phyloP scores from a whole-genome alignment of 441 rosid genomes.

The Pelargonium cotyledonis region DNA sequence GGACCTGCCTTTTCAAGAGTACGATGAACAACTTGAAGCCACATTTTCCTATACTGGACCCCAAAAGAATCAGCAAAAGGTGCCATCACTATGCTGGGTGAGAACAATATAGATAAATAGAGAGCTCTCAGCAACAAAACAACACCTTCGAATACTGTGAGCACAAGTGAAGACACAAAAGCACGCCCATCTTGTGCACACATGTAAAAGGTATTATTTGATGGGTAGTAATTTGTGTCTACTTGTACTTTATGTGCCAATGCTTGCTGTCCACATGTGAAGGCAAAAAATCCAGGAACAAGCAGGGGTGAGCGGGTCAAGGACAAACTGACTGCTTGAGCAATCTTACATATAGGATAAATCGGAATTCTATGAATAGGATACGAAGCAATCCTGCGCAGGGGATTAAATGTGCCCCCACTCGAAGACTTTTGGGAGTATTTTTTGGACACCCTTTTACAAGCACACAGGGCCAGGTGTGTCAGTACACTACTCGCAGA shows the following conservation, averaged over 20 bases:
- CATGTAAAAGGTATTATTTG: slow-evolving; percentile 48
- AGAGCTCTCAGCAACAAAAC: slow-evolving; percentile 65
- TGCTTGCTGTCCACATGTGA: slow-evolving; percentile 57
- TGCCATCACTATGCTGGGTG: slow-evolving; percentile 77
- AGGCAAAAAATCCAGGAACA: slow-evolving; percentile 54
- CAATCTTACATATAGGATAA: slow-evolving; percentile 41
- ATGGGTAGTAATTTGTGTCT: slow-evolving; percentile 41
- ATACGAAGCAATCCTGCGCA: neutral
- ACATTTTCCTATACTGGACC: slow-evolving; percentile 54
- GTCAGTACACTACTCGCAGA: slow-evolving; percentile 35
- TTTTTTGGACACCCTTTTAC: slow-evolving; percentile 50
- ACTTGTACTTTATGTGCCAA: slow-evolving; percentile 52
- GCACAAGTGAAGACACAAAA: slow-evolving; percentile 44
- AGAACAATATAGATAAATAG: slow-evolving; percentile 66
- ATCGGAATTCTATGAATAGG: slow-evolving; percentile 34
- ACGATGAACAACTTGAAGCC: slow-evolving; percentile 76
- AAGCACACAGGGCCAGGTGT: slow-evolving; percentile 55
- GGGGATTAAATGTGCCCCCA: slow-evolving; percentile 9
- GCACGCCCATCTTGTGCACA: slow-evolving; percentile 82
- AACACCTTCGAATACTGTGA: slow-evolving; percentile 52
- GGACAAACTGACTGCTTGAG: slow-evolving; percentile 86
- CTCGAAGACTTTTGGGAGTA: slow-evolving; percentile 32
- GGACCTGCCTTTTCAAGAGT: slow-evolving; percentile 92
- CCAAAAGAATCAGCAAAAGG: slow-evolving; percentile 72
- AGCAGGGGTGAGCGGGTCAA: slow-evolving; percentile 62